phyloP scores from a whole-genome alignment of 2,329 filamentous ascomycete genomes.

The Phaeosphaeriaceae sp. region DNA sequence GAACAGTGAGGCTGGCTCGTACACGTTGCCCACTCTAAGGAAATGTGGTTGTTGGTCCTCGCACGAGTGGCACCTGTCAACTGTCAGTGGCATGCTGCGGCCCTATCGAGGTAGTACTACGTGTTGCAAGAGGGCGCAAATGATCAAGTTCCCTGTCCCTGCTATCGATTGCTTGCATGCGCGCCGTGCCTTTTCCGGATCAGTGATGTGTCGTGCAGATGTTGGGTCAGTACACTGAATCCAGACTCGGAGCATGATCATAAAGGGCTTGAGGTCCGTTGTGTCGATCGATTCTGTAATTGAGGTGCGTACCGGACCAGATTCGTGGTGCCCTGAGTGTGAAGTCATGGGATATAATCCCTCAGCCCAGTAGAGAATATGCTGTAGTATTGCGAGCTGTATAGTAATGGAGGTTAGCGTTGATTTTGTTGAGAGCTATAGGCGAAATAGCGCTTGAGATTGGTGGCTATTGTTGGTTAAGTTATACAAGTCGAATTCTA shows the following conservation, averaged over 20 bases:
- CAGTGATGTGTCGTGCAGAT: background rate
- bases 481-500: background rate
- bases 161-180: background rate
- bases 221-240: background rate
- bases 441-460: background rate
- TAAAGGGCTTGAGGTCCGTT: background rate
- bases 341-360: background rate
- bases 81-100: slow-evolving; percentile 27
- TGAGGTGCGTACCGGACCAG: background rate
- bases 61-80: slow-evolving; percentile 33
- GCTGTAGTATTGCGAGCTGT: background rate
- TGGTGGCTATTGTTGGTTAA: background rate
- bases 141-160: background rate
- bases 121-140: background rate
- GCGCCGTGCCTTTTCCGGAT: background rate
- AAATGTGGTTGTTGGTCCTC: slow-evolving; percentile 13
- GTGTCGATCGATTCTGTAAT: background rate
- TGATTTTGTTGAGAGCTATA: background rate
- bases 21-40: background rate
- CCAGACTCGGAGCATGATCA: background rate
- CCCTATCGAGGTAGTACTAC: background rate
- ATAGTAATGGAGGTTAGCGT: background rate
- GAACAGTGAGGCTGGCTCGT: slow-evolving; percentile 6
- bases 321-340: background rate
- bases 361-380: background rate